Evolutionary conservation across 73 alveolate species (phyloP), one percentile per base, ranked within the genome.

Genomic region (Tetrahymena malaccensis): DNA sequence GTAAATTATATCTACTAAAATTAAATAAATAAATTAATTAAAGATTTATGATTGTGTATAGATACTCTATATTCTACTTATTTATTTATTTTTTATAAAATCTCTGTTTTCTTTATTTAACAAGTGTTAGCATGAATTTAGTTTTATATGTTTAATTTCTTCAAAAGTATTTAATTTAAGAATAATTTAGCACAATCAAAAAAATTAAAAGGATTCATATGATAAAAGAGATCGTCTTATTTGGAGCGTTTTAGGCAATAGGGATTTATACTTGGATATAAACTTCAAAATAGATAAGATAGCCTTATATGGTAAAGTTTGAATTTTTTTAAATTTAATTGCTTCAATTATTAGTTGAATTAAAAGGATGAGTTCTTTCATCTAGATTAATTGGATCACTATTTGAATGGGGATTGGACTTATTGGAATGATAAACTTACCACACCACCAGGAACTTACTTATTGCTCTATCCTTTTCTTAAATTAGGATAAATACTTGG

Each of bases 371-470:
- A 96, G 93, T 93, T 85, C 83, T 96, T 96, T 89, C 98, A 96
- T 94, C 43, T 95, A 44, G 96, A 94, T 31, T 94, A 96, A 94
- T 38, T 95, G 93, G 95, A 94, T 84, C 95, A 93, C 34, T 96
- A 96, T 93, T 43, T 96, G 55, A 89, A 94, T 37, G 43, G 84
- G 1, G 95, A 96, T 31, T 96, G 93, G 93, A 19, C 95, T 38
- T 85, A 93, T 83, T 96, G 98, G 98, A 96, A 96, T 94, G 96
- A 94, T 27, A 96, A 96, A 96, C 35, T 96, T 35, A 96, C 98
- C 27, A 96, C 98, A 1, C 97, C 96, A 1, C 98, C 98, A 3
- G 96, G 97, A 35, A 96, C 95, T 40, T 96, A 96, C 34, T 25
- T 96, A n/a, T 33, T 94, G 13, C 38, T 83, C 43, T 95, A 40